Evolutionary conservation across 768 basidiomycete genomes (phyloP), one percentile per base, ranked within the genome.

Genomic region (Auriscalpium microsporum): DNA sequence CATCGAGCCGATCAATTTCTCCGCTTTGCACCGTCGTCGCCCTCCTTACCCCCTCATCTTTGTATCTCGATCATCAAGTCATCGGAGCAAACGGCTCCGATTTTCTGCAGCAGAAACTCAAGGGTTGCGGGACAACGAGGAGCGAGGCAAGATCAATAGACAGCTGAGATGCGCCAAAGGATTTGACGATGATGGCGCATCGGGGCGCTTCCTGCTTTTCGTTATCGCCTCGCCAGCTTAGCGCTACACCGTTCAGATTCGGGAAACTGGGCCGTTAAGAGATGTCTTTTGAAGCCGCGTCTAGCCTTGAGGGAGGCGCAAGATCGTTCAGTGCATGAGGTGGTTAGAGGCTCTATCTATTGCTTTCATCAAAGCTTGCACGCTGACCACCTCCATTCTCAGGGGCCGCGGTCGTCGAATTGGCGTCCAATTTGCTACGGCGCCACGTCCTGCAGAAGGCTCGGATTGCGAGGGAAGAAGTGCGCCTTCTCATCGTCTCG

Each of bases 121-220:
- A 93, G 68, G 68, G 87, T 90, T 16, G 90, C 90, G 4, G 4
- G 87, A 90, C 61, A 60, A 76, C 17, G 80, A 83, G 50, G 90
- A 92, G 65, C 76, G 90, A 2, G 79, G 78, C 6, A 90, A 89
- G 69, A 92, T 93, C 46, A 84, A 84, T 93, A 14, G 88, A 91
- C 63, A n/a, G 90, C 90, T 48, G n/a, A 92, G 92, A 55, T 90
- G 88, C 57, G 77, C 82, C 42, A 79, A 84, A 11, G 90, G 90
- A 1, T 89, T 87, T 58, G 90, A 93, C n/a, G 67, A 92, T 92
- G 90, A 93, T 93, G 90, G 90, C 88, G 55, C 86, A 90, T 67
- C 77, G 88, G 86, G 86, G 65, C 38, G 70, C 61, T 38, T 48
- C n/a, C 33, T 40, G 38, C 7, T 50, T 49, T 34, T 28, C 48